These are phyloP conservation scores for Fusarium sp. DNA, from an alignment of 2,329 filamentous ascomycete species.

Conservation along the genomic window DNA sequence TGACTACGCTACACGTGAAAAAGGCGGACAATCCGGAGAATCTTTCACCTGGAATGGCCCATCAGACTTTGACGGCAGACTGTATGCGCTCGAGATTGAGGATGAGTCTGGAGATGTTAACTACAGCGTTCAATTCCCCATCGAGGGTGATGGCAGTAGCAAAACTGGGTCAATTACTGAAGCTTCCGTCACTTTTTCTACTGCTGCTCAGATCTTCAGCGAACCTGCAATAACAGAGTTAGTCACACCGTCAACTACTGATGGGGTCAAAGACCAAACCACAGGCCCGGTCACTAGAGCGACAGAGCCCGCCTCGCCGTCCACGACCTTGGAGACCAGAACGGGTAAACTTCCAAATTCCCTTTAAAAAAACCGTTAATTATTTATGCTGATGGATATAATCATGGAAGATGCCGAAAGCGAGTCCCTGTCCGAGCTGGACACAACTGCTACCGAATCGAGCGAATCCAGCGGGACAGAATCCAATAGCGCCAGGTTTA, in stretches of 20 bases:
- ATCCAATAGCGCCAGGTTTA: neutral
- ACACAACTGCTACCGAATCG: neutral
- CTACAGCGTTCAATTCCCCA: neutral
- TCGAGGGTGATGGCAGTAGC: neutral
- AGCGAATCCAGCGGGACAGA: neutral
- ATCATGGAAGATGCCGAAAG: neutral
- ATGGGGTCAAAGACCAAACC: neutral
- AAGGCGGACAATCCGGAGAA: neutral
- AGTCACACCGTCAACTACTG: neutral
- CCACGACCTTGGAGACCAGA: neutral
- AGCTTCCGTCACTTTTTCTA: neutral
- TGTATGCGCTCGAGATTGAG: neutral
- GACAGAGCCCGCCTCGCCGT: neutral
- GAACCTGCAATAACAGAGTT: neutral
- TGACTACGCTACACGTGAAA: neutral
- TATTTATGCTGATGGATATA: neutral
- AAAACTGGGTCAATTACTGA: neutral
- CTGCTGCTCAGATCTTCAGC: neutral
- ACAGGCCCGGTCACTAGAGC: neutral
- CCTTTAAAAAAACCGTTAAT: neutral
- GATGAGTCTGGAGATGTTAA: neutral
- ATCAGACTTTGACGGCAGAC: neutral
- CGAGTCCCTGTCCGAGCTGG: neutral
- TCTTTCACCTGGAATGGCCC: neutral
- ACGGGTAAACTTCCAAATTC: neutral